Percentiles rank a stretch among this genome's conserved stretches.
Evolutionary conservation across 352 stramenopile genomes (phyloP).

Genomic region (Phytophthora citricola): DNA sequence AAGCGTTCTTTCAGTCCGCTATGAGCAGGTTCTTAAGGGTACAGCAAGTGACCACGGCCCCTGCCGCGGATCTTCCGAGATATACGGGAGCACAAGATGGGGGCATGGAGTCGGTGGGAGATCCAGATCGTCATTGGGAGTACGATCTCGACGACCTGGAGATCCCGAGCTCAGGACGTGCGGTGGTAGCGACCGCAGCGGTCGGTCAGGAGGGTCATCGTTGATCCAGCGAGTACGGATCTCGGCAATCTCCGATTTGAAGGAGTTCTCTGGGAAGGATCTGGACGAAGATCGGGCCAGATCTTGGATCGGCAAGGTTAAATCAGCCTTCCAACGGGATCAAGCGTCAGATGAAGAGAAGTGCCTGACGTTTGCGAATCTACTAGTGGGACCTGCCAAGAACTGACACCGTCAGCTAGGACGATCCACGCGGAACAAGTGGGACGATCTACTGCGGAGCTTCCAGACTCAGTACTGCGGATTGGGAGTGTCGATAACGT

Average conservation of each 20-base stretch:
- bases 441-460: no score
- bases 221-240: no score
- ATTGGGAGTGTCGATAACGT: no score
- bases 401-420: not conserved
- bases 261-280: no score
- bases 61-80: no score
- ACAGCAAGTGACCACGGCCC: not conserved
- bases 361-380: not conserved
- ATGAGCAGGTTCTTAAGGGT: conserved; percentile 7
- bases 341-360: not conserved
- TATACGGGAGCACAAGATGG: not conserved
- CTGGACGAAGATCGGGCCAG: not conserved
- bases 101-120: not conserved
- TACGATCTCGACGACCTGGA: not conserved
- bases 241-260: no score
- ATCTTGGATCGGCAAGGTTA: not conserved
- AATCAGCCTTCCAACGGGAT: not conserved
- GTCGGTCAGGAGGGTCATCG: not conserved
- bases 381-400: not conserved
- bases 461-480: not conserved
- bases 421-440: no score
- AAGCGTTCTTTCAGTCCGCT: conserved; percentile 1
- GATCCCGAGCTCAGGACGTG: not conserved
- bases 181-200: not conserved
- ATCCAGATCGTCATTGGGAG: not conserved